A percentile compares a stretch with the other conserved stretches of the same genome.
These are phyloP conservation scores for Candida argentea DNA, from an alignment of 805 yeast species.

Conservation along the genomic window DNA sequence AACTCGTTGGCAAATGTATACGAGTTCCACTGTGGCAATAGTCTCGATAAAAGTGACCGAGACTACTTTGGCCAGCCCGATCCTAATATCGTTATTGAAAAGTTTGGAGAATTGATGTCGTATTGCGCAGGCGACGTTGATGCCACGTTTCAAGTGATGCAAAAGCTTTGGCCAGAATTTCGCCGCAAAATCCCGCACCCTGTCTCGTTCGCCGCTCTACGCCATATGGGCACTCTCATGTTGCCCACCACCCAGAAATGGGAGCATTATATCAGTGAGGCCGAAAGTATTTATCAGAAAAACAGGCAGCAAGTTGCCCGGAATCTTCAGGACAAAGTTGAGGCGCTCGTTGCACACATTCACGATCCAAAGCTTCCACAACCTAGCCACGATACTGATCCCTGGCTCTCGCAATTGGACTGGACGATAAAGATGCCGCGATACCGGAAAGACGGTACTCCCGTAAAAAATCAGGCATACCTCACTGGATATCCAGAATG, in stretches of 20 bases:
- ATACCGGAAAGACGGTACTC: slow-evolving; percentile 57
- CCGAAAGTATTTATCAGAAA: slow-evolving; percentile 60
- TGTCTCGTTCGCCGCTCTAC: slow-evolving; percentile 80
- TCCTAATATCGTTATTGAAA: slow-evolving; percentile 40
- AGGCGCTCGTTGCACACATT: slow-evolving; percentile 38
- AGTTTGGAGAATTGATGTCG: slow-evolving; percentile 51
- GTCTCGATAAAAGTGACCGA: slow-evolving; percentile 57
- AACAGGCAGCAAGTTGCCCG: slow-evolving; percentile 46
- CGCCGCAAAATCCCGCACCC: slow-evolving; percentile 77
- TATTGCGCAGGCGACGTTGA: slow-evolving; percentile 85
- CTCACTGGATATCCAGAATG: slow-evolving; percentile 90
- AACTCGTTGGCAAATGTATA: slow-evolving; percentile 79
- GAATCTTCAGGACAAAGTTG: slow-evolving; percentile 50
- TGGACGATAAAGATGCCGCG: slow-evolving; percentile 64
- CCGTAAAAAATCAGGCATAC: slow-evolving; percentile 60
- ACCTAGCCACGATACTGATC: slow-evolving; percentile 47
- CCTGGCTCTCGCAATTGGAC: slow-evolving; percentile 85
- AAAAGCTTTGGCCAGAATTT: slow-evolving; percentile 62
- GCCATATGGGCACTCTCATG: slow-evolving; percentile 61
- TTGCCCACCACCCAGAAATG: slow-evolving; percentile 71
- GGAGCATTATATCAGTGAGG: slow-evolving; percentile 56
- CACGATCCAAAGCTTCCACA: slow-evolving; percentile 19
- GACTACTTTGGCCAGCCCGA: slow-evolving; percentile 51
- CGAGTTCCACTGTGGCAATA: slow-evolving; percentile 60
- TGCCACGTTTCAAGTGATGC: slow-evolving; percentile 62